Percentiles rank a stretch among this genome's conserved stretches.
Conservation (phyloP, 345 rosid genomes). For the Dovyalis caffra region DNA sequence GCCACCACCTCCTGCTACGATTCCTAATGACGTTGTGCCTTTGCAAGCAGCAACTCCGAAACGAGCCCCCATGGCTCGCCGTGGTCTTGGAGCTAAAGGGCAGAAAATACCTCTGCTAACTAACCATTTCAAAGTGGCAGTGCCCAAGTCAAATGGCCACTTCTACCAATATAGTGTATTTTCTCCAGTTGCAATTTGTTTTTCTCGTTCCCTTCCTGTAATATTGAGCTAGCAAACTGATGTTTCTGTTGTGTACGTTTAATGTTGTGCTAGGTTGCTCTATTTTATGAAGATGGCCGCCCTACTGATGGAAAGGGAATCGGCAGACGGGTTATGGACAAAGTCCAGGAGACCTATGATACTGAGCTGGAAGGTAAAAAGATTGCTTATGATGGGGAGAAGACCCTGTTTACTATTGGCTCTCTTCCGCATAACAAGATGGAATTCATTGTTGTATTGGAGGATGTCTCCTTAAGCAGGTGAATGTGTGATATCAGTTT, state of each 20-base stretch:
- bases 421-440: constrained; percentile 23
- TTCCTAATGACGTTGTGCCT: constrained; percentile 8
- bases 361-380: constrained; percentile 25
- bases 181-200: background rate
- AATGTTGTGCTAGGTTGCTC: constrained; percentile 22
- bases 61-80: constrained; percentile 21
- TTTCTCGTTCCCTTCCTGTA: background rate
- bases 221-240: background rate
- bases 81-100: constrained; percentile 21
- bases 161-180: constrained; percentile 30
- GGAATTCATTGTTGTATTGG: constrained; percentile 25
- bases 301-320: constrained; percentile 22
- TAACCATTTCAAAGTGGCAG: constrained; percentile 27
- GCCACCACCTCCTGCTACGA: constrained; percentile 21
- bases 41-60: background rate
- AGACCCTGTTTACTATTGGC: constrained; percentile 26
- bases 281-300: constrained; percentile 25
- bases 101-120: constrained; percentile 14
- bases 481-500: background rate
- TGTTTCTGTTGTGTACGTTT: background rate
- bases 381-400: constrained; percentile 40
- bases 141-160: constrained; percentile 8
- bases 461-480: constrained; percentile 19
- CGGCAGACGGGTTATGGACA: constrained; percentile 27
- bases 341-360: constrained; percentile 24